Percentiles rank a stretch among this genome's conserved stretches.
phyloP scores from a whole-genome alignment of 2,329 filamentous ascomycete genomes.

The Penicillium sp. region DNA sequence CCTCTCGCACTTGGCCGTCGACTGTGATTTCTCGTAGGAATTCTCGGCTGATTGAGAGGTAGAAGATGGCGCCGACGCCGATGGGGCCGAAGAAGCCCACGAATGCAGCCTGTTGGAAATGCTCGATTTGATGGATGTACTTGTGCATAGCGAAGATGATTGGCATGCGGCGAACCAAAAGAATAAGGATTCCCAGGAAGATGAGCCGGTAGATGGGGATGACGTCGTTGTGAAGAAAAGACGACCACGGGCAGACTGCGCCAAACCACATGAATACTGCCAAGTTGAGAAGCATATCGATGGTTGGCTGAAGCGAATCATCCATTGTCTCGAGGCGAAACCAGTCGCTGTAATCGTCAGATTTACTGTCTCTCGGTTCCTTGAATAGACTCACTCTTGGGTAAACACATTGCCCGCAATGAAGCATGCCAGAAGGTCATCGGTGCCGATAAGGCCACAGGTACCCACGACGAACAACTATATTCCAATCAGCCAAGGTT shows the following conservation, averaged over 20 bases:
- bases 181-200: slow-evolving; percentile 69
- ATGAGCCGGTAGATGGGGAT: slow-evolving; percentile 73
- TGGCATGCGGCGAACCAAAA: slow-evolving; percentile 74
- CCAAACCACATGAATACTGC: slow-evolving; percentile 89
- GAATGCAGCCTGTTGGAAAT: slow-evolving; percentile 72
- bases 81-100: slow-evolving; percentile 93
- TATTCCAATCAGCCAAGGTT: slow-evolving; percentile 5
- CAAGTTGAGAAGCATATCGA: slow-evolving; percentile 92
- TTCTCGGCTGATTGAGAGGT: slow-evolving; percentile 76
- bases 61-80: slow-evolving; percentile 86
- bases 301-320: slow-evolving; percentile 88
- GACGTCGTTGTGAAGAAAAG: slow-evolving; percentile 65
- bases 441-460: slow-evolving; percentile 80
- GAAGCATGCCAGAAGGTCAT: slow-evolving; percentile 89
- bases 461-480: slow-evolving; percentile 81
- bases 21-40: slow-evolving; percentile 63
- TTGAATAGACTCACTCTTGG: slow-evolving; percentile 61
- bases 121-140: slow-evolving; percentile 75
- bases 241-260: slow-evolving; percentile 75
- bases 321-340: slow-evolving; percentile 85
- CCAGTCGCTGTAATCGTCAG: slow-evolving; percentile 64
- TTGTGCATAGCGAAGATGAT: slow-evolving; percentile 72
- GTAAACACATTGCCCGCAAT: slow-evolving; percentile 89
- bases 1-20: slow-evolving; percentile 60
- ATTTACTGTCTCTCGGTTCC: slow-evolving; percentile 1